phyloP scores from a whole-genome alignment of 148 eudicot genomes.

The Drosera capensis region DNA sequence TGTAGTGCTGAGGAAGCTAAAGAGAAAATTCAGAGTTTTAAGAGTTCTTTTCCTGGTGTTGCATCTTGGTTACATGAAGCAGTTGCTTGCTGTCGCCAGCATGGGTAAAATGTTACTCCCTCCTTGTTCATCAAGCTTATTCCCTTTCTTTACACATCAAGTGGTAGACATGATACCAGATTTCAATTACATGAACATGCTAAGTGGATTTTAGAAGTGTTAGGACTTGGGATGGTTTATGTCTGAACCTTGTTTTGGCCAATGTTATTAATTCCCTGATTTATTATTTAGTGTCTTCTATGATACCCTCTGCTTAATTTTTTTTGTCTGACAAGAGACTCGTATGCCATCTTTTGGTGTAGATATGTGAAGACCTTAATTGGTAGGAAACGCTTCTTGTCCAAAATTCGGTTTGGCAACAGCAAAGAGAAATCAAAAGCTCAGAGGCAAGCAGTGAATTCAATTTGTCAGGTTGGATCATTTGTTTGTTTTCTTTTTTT shows the following conservation, averaged over 20 bases:
- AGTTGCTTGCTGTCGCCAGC: conserved; percentile 60
- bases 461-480: conserved; percentile 76
- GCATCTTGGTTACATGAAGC: conserved; percentile 92
- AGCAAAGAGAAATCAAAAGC: conserved; percentile 86
- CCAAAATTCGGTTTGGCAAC: conserved; percentile 72
- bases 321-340: neutral
- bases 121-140: no score
- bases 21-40: conserved; percentile 63
- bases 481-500: neutral
- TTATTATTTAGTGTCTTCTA: neutral
- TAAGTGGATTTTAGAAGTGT: no score
- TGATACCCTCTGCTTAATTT: neutral
- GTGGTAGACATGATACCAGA: no score
- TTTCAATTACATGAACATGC: no score
- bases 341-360: conserved; percentile 10
- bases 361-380: conserved; percentile 77
- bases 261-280: no score
- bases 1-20: conserved; percentile 74
- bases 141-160: neutral
- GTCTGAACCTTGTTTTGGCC: no score
- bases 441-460: conserved; percentile 97
- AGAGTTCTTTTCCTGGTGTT: conserved; percentile 76
- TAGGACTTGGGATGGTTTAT: no score
- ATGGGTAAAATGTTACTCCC: conserved; percentile 31
- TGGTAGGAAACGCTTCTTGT: conserved; percentile 85